A percentile compares a stretch with the other conserved stretches of the same genome.
Conservation (phyloP, 2,329 filamentous ascomycete genomes). For the Rachicladosporium sp. region DNA sequence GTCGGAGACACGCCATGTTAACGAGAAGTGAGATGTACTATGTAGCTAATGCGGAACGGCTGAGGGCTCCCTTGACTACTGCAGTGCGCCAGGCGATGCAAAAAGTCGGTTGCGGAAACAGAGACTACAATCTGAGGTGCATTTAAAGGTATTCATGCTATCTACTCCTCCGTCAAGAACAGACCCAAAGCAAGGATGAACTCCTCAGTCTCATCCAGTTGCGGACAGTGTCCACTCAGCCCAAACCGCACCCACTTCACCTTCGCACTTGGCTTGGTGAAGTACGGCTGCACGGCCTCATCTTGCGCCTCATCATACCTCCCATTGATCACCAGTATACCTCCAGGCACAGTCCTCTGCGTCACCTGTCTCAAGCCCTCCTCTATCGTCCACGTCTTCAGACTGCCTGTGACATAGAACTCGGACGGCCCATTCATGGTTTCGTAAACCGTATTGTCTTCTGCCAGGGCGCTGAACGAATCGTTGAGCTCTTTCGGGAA, state of each 20-base stretch:
- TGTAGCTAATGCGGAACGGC: too few species aligned
- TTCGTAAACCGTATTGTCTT: constrained; percentile 24
- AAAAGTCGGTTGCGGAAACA: too few species aligned
- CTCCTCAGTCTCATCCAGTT: constrained; percentile 28
- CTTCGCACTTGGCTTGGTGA: constrained; percentile 23
- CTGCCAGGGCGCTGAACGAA: constrained; percentile 16
- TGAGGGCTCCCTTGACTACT: too few species aligned
- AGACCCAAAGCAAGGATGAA: background rate
- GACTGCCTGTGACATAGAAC: constrained; percentile 28
- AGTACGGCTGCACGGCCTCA: constrained; percentile 25
- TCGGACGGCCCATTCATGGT: constrained; percentile 23
- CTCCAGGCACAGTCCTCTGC: constrained; percentile 20
- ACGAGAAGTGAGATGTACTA: too few species aligned
- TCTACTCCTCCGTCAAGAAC: too few species aligned
- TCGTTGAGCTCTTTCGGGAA: constrained; percentile 18
- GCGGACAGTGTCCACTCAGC: constrained; percentile 23
- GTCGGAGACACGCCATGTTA: too few species aligned
- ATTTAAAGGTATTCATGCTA: too few species aligned
- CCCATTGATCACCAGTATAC: constrained; percentile 30
- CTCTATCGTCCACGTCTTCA: constrained; percentile 29
- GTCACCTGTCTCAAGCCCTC: constrained; percentile 26
- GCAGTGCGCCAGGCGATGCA: too few species aligned
- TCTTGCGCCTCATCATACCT: constrained; percentile 29
- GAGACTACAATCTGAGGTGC: too few species aligned
- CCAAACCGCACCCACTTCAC: constrained; percentile 30